Evolutionary conservation across 331 rosid genomes (phyloP).

Genomic region (Pyracantha coccinea): DNA sequence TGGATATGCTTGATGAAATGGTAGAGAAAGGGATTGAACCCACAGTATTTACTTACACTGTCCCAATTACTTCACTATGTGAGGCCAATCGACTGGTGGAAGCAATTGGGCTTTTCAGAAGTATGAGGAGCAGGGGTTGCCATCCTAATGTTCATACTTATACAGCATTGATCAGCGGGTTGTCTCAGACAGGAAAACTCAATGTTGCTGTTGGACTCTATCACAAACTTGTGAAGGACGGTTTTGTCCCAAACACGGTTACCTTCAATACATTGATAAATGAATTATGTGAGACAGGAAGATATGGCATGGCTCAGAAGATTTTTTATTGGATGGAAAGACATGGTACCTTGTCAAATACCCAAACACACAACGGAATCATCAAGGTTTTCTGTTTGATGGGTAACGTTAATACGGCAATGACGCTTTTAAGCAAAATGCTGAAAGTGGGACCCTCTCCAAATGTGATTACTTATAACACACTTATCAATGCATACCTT

Average conservation of each 20-base stretch:
- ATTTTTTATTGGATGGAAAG: constrained; percentile 32
- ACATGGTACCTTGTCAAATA: constrained; percentile 19
- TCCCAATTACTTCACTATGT: constrained; percentile 35
- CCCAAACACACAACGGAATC: constrained; percentile 28
- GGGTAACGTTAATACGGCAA: constrained; percentile 25
- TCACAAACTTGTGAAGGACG: constrained; percentile 33
- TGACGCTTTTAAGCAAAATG: constrained; percentile 34
- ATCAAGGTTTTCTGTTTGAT: constrained; percentile 25
- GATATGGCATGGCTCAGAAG: constrained; percentile 20
- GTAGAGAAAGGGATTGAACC: constrained; percentile 28
- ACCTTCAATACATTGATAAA: constrained; percentile 31
- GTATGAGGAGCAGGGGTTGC: constrained; percentile 29
- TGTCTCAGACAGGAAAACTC: constrained; percentile 22
- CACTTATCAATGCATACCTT: constrained; percentile 21
- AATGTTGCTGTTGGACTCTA: constrained; percentile 33
- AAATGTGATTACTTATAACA: constrained; percentile 29
- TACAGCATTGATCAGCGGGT: constrained; percentile 33
- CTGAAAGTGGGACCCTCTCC: constrained; percentile 28
- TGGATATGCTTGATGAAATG: constrained; percentile 38
- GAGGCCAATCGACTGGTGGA: constrained; percentile 23
- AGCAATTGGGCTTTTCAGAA: constrained; percentile 29
- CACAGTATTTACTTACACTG: constrained; percentile 30
- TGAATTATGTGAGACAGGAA: constrained; percentile 25
- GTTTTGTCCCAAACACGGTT: constrained; percentile 30
- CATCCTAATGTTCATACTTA: constrained; percentile 25